Base-by-base conservation (phyloP, 805 yeast species). In the Lipomyces spencermartinsiae region DNA sequence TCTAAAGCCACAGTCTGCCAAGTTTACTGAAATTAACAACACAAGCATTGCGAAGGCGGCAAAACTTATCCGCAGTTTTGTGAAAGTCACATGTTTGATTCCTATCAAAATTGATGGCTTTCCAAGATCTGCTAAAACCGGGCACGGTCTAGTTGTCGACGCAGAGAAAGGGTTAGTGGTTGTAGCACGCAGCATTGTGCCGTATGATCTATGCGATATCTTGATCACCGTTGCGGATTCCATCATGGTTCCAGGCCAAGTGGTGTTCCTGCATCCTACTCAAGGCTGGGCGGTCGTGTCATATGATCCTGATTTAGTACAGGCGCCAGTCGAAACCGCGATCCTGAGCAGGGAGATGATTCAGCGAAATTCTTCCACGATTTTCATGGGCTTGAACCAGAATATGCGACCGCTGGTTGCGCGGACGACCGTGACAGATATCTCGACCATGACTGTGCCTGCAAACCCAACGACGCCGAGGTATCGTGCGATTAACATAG, bases 201-300 rank as follows among this genome's bases (percentile, higher is more conserved):
- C 97, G 7, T 97, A 92, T 79, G 97, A 91, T 60, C 78, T 89
- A 73, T 83, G 89, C 72, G 97, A 93, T 77, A 83, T 93, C 31
- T 83, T 86, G 59, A 84, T 93, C 25, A 87, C 93, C 1, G 86
- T 93, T 75, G 97, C 97, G 3, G 97, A 93, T 71, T 89, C 97
- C 0, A 86, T 91, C 29, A 86, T 89, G 71, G 84, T 93, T 14
- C 92, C 96, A 0, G 97, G 89, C 0, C 83, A 87, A 70, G 95
- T 93, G 33, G 87, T 87, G 29, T 93, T 92, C 73, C 80, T 92
- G 74, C 97, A 93, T 76, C 97, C 98, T 43, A 86, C 91, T 49
- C 91, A 89, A 73, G 93, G 93, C 73, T 93, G 90, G 78, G 93
- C 96, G 1, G 86, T 93, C 65, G 82, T 93, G 33, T 86, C 91